Conservation (phyloP, 2,329 filamentous ascomycete species). For the Aureobasidium leucospermi region DNA sequence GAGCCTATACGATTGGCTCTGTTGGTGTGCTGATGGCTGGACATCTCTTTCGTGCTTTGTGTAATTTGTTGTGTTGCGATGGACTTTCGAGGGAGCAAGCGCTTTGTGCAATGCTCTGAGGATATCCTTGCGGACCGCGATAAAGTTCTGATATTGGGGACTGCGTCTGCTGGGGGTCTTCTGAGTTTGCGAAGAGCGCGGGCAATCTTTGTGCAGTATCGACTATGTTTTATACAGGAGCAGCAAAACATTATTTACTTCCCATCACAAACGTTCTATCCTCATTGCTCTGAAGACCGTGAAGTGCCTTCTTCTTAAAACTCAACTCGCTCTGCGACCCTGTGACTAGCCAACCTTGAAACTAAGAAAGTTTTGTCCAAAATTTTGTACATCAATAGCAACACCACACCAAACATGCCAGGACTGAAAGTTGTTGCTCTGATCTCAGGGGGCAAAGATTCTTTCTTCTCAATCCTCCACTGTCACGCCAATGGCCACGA, state of each 20-base stretch:
- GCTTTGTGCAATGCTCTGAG: neutral
- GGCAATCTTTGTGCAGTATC: neutral
- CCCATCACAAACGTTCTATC: neutral
- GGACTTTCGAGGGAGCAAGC: neutral
- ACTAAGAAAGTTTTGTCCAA: neutral
- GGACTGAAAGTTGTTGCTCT: slow-evolving; percentile 73
- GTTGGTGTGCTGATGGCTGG: slow-evolving; percentile 29
- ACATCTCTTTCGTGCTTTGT: slow-evolving; percentile 18
- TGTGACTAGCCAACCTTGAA: too few species aligned
- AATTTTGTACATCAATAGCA: neutral
- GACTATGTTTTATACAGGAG: too few species aligned
- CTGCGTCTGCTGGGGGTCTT: neutral
- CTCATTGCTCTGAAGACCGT: neutral
- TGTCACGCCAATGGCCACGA: slow-evolving; percentile 79
- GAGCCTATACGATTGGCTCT: slow-evolving; percentile 25
- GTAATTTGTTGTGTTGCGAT: neutral
- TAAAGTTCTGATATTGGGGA: neutral
- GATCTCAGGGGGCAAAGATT: slow-evolving; percentile 95
- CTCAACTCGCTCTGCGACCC: neutral
- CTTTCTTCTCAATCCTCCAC: slow-evolving; percentile 86
- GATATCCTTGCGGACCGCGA: neutral
- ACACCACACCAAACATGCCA: slow-evolving; percentile 18
- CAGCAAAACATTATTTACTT: too few species aligned
- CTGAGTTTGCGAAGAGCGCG: neutral
- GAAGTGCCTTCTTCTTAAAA: neutral